Conservation (phyloP, 768 basidiomycete species). For the Termitomyces titanicus region DNA sequence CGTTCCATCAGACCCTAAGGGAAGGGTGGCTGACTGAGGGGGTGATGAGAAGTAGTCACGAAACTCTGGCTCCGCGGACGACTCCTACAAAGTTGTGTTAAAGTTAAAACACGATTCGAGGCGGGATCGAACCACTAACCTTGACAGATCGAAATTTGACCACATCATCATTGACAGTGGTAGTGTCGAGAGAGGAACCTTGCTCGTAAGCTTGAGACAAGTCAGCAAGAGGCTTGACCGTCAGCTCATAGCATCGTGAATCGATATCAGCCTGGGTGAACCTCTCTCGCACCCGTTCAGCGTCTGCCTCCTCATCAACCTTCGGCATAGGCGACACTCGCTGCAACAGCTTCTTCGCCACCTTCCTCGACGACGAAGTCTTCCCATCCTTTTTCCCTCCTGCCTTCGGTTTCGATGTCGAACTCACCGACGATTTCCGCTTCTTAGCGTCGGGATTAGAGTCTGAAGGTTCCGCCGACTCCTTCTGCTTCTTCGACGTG, state of each 20-base stretch:
- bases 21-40: slow-evolving; percentile 26
- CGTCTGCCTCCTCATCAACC: slow-evolving; percentile 48
- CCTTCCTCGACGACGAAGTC: slow-evolving; percentile 31
- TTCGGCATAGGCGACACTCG: slow-evolving; percentile 60
- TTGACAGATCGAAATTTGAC: slow-evolving; percentile 41
- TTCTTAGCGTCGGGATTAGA: slow-evolving; percentile 54
- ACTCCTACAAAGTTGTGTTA: slow-evolving; percentile 33
- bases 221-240: slow-evolving; percentile 75
- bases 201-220: slow-evolving; percentile 67
- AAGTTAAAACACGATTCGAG: slow-evolving; percentile 7
- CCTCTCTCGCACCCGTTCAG: slow-evolving; percentile 25
- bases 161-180: slow-evolving; percentile 29
- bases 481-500: slow-evolving; percentile 40
- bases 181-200: slow-evolving; percentile 27
- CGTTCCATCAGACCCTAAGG: slow-evolving; percentile 21
- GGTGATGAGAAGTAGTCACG: slow-evolving; percentile 49
- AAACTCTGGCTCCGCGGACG: slow-evolving; percentile 53
- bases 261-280: slow-evolving; percentile 55
- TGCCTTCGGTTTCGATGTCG: slow-evolving; percentile 27
- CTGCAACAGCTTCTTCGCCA: slow-evolving; percentile 35
- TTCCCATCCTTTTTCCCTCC: slow-evolving; percentile 37
- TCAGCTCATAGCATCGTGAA: slow-evolving; percentile 77
- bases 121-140: slow-evolving; percentile 32
- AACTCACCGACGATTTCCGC: slow-evolving; percentile 45
- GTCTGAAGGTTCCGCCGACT: slow-evolving; percentile 37